phyloP scores from a whole-genome alignment of 2,329 filamentous ascomycete species.

The Pestalotiopsis sp. region DNA sequence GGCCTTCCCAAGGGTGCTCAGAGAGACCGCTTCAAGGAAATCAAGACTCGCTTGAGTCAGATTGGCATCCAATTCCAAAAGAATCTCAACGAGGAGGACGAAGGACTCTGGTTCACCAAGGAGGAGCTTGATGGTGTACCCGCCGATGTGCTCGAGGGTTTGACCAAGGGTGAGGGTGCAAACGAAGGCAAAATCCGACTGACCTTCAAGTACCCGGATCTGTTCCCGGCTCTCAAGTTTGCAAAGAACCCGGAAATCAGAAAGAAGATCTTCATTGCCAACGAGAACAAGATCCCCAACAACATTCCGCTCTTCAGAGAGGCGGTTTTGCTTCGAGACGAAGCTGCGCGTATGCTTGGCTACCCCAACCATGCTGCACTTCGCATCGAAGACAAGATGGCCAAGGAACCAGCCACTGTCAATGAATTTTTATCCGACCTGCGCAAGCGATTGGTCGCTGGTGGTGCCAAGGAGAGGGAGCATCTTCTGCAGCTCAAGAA shows the following conservation, averaged over 20 bases:
- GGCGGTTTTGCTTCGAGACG: slow-evolving; percentile 74
- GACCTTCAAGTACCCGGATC: slow-evolving; percentile 82
- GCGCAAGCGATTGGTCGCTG: slow-evolving; percentile 65
- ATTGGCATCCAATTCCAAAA: slow-evolving; percentile 78
- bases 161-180: slow-evolving; percentile 73
- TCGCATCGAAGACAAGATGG: slow-evolving; percentile 83
- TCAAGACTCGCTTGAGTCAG: slow-evolving; percentile 78
- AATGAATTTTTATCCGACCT: slow-evolving; percentile 74
- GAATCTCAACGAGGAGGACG: slow-evolving; percentile 81
- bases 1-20: slow-evolving; percentile 70
- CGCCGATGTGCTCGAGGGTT: slow-evolving; percentile 63
- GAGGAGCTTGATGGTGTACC: slow-evolving; percentile 78
- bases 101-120: slow-evolving; percentile 76
- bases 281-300: slow-evolving; percentile 78
- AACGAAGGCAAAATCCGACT: slow-evolving; percentile 76
- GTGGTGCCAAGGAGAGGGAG: slow-evolving; percentile 70
- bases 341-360: slow-evolving; percentile 75
- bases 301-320: slow-evolving; percentile 78
- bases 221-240: slow-evolving; percentile 79
- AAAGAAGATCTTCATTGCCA: slow-evolving; percentile 70
- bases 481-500: slow-evolving; percentile 77
- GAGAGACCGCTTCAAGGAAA: slow-evolving; percentile 82
- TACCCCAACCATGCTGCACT: slow-evolving; percentile 79
- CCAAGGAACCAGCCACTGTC: slow-evolving; percentile 73
- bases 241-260: slow-evolving; percentile 71